Evolutionary conservation across 2,329 filamentous ascomycete genomes (phyloP).

Genomic region (Fusarium humuli): DNA sequence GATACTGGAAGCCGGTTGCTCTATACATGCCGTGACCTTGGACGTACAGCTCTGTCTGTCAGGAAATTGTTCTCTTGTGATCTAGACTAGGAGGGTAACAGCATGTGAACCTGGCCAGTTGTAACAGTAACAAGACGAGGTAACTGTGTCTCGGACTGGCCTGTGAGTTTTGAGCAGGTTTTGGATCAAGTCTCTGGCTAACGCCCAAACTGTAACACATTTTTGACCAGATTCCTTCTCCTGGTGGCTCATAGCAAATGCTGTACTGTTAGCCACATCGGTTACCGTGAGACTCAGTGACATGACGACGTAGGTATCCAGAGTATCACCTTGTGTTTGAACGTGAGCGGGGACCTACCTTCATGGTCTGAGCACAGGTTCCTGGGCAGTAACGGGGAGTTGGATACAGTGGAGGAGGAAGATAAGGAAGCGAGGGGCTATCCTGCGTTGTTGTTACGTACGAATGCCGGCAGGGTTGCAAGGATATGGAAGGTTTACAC

Average conservation of each 20-base stretch:
- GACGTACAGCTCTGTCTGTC: neutral
- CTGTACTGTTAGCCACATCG: constrained; percentile 11
- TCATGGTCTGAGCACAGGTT: constrained; percentile 13
- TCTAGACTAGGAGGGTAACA: neutral
- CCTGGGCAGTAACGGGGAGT: constrained; percentile 24
- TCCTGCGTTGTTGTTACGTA: constrained; percentile 38
- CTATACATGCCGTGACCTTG: neutral
- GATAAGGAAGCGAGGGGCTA: constrained; percentile 16
- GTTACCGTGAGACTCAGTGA: constrained; percentile 7
- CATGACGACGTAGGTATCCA: neutral
- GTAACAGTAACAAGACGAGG: neutral
- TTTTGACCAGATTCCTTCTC: neutral
- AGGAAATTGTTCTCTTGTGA: neutral
- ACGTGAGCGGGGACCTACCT: constrained; percentile 7
- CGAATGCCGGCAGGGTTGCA: constrained; percentile 12
- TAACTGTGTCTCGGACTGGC: neutral
- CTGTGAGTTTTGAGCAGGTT: neutral
- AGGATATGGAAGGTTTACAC: constrained; percentile 10
- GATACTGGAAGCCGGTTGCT: neutral
- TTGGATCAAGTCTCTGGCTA: neutral
- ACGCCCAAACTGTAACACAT: neutral
- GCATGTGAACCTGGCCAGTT: neutral
- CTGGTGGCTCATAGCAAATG: neutral
- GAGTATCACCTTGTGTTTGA: neutral
- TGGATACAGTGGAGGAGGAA: constrained; percentile 8